Base-by-base conservation (phyloP, 1,284 basidiomycete genomes). In the Sanghuangporus sanghuang region DNA sequence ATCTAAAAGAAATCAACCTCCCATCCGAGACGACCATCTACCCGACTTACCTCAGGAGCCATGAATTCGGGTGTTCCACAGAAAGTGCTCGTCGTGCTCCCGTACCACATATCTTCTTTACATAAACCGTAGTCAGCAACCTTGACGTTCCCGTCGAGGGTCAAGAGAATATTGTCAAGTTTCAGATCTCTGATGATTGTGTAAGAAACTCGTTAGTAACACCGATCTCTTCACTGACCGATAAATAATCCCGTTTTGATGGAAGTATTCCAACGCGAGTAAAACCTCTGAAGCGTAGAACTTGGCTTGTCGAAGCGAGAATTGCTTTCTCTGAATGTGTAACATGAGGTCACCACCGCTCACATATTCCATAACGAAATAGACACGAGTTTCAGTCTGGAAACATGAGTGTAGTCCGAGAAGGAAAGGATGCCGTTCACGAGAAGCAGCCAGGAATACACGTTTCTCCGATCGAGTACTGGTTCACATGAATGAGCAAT, bases 1-100 rank as follows among this genome's bases (percentile, higher is more conserved):
- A 99, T 99, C 93, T 97, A 65, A 18, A 50, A 23, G 39, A 57
- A 50, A 40, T 38, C 44, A 36, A 49, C 49, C 16, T 21, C 16
- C 59, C 61, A n/a, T 38, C 57, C 57, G 52, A 40, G 18, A 27
- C 57, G 23, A 36, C 36, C 59, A 14, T 9, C 48, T 53, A 42
- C n/a, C 59, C 3, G 46, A 67, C 81, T 52, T 66, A 94, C 94
- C 83, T 99, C 97, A 6, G 97, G 97, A 42, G 97, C 97, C 97
- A 99, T 99, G 75, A 99, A 99, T 75, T 99, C 97, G 0, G 97
- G 97, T 46, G 97, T 99, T 63, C 97, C 97, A 78, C 97, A 99
- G 78, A 99, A 99, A 0, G 97, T 99, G 73, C 92, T 94, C 4
- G 97, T 99, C n/a, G 96, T 98, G 71, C 89, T 89, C 18, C 95